A percentile compares a stretch with the other conserved stretches of the same genome.
phyloP scores from a whole-genome alignment of 192 early-diverging fungal genomes.

The Coemansia sp. region DNA sequence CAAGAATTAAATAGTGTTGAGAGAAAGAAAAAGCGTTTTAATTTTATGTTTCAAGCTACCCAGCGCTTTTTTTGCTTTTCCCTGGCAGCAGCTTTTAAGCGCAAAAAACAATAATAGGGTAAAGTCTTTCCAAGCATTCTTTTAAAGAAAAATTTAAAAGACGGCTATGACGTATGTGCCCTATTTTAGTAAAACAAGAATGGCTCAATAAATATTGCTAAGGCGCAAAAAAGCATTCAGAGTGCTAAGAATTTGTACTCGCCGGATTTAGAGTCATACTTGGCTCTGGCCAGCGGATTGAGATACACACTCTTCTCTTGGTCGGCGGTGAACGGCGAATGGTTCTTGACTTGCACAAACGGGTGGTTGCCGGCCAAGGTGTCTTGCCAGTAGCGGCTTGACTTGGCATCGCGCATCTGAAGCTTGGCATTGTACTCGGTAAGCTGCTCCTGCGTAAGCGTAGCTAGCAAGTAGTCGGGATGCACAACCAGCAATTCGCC shows the following conservation, averaged over 20 bases:
- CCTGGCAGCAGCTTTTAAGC: too few relatives aligned
- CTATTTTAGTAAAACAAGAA: too few relatives aligned
- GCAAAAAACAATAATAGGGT: too few relatives aligned
- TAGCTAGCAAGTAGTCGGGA: constrained; percentile 62
- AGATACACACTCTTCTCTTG: constrained; percentile 23
- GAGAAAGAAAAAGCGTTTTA: too few relatives aligned
- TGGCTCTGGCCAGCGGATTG: constrained; percentile 14
- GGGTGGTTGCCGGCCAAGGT: constrained; percentile 26
- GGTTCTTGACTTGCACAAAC: constrained; percentile 31
- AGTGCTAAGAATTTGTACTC: constrained; percentile 26
- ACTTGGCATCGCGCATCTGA: not conserved
- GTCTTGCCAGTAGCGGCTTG: constrained; percentile 26
- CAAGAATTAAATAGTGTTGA: too few relatives aligned
- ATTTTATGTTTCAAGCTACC: too few relatives aligned
- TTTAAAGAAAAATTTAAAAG: too few relatives aligned
- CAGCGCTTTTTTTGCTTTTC: too few relatives aligned
- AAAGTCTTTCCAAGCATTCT: too few relatives aligned
- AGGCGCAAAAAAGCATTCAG: too few relatives aligned
- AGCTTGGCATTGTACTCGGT: constrained; percentile 19
- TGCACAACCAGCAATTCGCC: constrained; percentile 63
- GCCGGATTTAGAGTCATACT: constrained; percentile 1
- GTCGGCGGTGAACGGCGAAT: constrained; percentile 15
- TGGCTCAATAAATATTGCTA: too few relatives aligned
- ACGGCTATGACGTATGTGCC: too few relatives aligned
- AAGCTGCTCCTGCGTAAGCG: not conserved